These are phyloP conservation scores for Populus hybrid DNA, from an alignment of 441 rosid genomes.

Conservation along the genomic window DNA sequence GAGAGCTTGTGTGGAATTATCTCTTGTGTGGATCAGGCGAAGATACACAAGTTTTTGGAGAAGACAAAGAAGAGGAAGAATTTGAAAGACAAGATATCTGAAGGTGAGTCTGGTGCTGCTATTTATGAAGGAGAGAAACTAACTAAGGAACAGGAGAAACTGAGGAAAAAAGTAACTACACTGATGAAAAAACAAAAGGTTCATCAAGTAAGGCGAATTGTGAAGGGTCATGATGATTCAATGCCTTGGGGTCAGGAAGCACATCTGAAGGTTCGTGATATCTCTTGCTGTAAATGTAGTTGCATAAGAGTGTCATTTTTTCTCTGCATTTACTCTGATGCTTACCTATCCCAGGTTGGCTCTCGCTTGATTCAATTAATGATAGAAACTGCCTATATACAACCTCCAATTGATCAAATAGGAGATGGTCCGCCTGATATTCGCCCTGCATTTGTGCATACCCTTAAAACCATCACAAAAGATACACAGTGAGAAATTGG, in stretches of 20 bases:
- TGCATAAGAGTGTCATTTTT: constrained; percentile 7
- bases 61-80: constrained; percentile 60
- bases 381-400: constrained; percentile 85
- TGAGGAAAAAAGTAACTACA: constrained; percentile 55
- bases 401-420: constrained; percentile 69
- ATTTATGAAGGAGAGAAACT: constrained; percentile 27
- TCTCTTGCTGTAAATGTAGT: constrained; percentile 16
- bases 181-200: constrained; percentile 69
- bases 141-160: constrained; percentile 46
- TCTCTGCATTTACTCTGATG: constrained; percentile 20
- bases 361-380: constrained; percentile 79
- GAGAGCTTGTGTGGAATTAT: background rate
- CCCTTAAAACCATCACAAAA: constrained; percentile 49
- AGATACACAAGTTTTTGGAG: constrained; percentile 64
- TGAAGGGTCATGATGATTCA: constrained; percentile 56
- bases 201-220: constrained; percentile 48
- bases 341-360: constrained; percentile 64
- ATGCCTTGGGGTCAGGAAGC: constrained; percentile 92
- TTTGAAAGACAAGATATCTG: constrained; percentile 25
- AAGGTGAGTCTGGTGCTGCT: constrained; percentile 34
- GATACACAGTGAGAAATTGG: constrained; percentile 56
- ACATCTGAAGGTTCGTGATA: constrained; percentile 71
- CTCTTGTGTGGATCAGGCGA: constrained; percentile 48
- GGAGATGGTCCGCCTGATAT: constrained; percentile 77
- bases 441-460: constrained; percentile 90